These are phyloP conservation scores for Umbelopsis vinacea DNA, from an alignment of 192 early-diverging fungal genomes.

Conservation along the genomic window DNA sequence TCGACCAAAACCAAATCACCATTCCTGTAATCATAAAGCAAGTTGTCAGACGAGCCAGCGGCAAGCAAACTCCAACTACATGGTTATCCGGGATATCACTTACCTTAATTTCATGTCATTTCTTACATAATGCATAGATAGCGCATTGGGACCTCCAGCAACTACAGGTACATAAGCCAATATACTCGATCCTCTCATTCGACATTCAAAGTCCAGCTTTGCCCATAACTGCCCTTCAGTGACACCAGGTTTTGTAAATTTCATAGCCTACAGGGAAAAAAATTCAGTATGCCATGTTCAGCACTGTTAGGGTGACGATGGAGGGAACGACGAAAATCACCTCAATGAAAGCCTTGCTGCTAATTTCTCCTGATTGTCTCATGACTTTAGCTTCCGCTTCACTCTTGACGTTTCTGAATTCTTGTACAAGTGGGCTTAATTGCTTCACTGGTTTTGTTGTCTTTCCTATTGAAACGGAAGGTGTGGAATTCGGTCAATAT, in stretches of 20 bases:
- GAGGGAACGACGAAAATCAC: conserved; percentile 25
- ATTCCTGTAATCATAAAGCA: conserved; percentile 45
- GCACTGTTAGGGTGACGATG: no score
- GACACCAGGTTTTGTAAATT: conserved; percentile 67
- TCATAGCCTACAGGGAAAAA: conserved; percentile 68
- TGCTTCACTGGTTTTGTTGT: conserved; percentile 33
- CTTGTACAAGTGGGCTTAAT: conserved; percentile 70
- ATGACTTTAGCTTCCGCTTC: conserved; percentile 78
- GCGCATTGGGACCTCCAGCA: conserved; percentile 87
- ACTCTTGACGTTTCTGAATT: conserved; percentile 80
- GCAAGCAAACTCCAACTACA: background rate
- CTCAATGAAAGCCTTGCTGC: conserved; percentile 79
- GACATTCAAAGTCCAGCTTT: conserved; percentile 74
- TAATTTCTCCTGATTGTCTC: conserved; percentile 74
- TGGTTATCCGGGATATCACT: background rate
- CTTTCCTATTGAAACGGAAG: conserved; percentile 16
- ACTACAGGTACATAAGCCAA: conserved; percentile 97
- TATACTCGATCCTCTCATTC: conserved; percentile 61
- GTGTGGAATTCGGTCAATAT: background rate
- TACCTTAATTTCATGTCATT: conserved; percentile 72
- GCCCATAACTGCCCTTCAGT: conserved; percentile 79
- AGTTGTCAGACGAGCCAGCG: background rate
- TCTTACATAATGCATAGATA: conserved; percentile 94
- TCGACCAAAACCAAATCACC: conserved; percentile 90
- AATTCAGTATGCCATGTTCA: background rate